phyloP scores from a whole-genome alignment of 1,284 basidiomycete genomes.

The Cerioporus squamosus region DNA sequence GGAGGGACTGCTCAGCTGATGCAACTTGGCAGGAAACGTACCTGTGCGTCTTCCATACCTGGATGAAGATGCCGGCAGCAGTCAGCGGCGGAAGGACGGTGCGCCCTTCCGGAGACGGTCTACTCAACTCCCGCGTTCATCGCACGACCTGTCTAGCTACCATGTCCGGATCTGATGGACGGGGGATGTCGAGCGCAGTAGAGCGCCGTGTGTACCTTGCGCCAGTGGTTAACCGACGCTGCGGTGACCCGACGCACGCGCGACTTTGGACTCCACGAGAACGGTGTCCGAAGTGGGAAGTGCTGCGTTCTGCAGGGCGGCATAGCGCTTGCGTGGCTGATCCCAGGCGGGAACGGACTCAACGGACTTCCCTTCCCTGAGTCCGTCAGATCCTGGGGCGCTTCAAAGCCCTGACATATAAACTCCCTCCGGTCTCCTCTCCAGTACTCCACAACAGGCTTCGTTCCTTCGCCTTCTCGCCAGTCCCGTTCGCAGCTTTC shows the following conservation, averaged over 20 bases:
- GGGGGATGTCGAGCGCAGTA: background rate
- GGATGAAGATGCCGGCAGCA: no score
- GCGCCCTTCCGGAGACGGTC: background rate
- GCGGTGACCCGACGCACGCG: constrained; percentile 12
- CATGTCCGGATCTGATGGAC: background rate
- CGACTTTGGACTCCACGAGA: constrained; percentile 9
- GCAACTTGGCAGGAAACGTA: background rate
- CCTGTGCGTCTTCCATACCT: no score
- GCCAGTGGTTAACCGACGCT: constrained; percentile 1
- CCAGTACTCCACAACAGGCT: background rate
- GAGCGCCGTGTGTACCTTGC: background rate
- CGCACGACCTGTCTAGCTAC: background rate
- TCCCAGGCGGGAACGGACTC: background rate
- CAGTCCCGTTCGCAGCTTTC: background rate
- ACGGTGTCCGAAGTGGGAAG: background rate
- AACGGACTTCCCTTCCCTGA: background rate
- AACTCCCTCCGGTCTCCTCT: background rate
- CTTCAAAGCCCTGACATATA: background rate
- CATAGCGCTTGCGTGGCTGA: background rate
- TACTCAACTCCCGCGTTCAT: background rate
- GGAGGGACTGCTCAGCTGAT: no score
- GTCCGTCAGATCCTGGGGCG: background rate
- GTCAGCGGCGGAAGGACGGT: no score
- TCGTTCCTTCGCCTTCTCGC: background rate
- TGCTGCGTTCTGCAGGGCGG: background rate